phyloP scores from a whole-genome alignment of 805 yeast species.

The baker's yeast (Saccharomyces cerevisiae) region DNA sequence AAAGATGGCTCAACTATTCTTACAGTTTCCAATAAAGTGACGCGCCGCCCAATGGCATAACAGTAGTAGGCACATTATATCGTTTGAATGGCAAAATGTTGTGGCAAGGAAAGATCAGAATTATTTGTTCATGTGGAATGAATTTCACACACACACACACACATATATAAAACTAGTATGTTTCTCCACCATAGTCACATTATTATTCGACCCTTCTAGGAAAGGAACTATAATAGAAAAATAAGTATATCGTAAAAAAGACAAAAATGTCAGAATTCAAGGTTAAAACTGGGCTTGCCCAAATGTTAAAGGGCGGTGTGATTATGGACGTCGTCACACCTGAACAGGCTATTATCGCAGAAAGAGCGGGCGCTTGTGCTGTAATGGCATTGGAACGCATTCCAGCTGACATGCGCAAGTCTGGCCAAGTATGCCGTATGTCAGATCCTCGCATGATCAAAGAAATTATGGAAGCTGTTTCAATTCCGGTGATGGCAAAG shows the following conservation, averaged over 20 bases:
- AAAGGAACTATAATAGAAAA: neutral
- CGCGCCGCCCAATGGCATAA: neutral
- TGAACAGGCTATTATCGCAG: slow-evolving; percentile 76
- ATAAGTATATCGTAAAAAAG: neutral
- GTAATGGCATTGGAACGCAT: slow-evolving; percentile 83
- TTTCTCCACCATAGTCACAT: neutral
- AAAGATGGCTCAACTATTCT: neutral
- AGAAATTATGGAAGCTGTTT: slow-evolving; percentile 56
- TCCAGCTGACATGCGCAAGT: slow-evolving; percentile 77
- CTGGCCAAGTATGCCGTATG: slow-evolving; percentile 81
- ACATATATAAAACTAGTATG: neutral
- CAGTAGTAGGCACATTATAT: too few species aligned
- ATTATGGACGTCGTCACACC: slow-evolving; percentile 69
- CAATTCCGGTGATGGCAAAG: slow-evolving; percentile 79
- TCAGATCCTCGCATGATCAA: slow-evolving; percentile 74
- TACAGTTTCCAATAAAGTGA: neutral
- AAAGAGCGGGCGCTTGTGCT: slow-evolving; percentile 79
- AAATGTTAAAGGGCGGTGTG: slow-evolving; percentile 76
- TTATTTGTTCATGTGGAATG: neutral
- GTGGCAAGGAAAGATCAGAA: neutral
- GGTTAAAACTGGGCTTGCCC: slow-evolving; percentile 73
- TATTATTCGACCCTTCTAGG: neutral
- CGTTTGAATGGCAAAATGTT: neutral
- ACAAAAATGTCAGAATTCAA: slow-evolving; percentile 30
- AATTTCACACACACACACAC: neutral